phyloP scores from a whole-genome alignment of 768 basidiomycete species.

The Amanita rubescens region DNA sequence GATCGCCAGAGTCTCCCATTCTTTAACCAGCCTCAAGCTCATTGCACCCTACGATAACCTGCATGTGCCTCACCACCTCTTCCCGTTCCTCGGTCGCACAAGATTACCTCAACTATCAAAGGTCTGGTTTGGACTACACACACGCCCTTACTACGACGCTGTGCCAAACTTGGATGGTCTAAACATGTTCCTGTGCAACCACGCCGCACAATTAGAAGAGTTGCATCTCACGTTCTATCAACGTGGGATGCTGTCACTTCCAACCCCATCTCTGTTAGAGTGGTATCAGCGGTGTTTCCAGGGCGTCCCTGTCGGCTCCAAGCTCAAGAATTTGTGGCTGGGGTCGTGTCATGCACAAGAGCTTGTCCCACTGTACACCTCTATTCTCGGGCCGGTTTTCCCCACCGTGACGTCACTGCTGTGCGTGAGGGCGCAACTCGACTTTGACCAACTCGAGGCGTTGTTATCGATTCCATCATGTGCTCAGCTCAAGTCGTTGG shows the following conservation, averaged over 20 bases:
- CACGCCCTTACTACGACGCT: not conserved
- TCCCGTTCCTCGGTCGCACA: not conserved
- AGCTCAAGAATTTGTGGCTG: slow-evolving; percentile 1
- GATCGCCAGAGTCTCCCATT: not conserved
- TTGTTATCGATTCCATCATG: not conserved
- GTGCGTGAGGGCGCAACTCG: slow-evolving; percentile 2
- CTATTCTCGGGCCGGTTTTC: not conserved
- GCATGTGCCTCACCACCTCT: not conserved
- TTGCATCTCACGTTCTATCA: slow-evolving; percentile 5
- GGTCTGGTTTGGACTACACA: slow-evolving; percentile 1
- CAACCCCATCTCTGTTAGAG: not conserved
- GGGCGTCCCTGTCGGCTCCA: not conserved
- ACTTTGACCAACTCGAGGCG: slow-evolving; percentile 1
- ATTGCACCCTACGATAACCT: not conserved
- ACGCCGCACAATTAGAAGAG: not conserved
- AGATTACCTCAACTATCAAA: not conserved
- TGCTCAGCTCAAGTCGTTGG: not conserved
- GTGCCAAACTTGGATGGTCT: not conserved
- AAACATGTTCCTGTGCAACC: slow-evolving; percentile 2
- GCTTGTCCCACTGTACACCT: not conserved
- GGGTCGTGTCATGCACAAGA: slow-evolving; percentile 3
- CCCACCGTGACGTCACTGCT: not conserved
- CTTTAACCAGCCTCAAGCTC: slow-evolving; percentile 2
- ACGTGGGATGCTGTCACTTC: not conserved
- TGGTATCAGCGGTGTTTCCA: slow-evolving; percentile 3